These are phyloP conservation scores for Micromonas commoda DNA, from an alignment of 139 green algal species.

Conservation along the genomic window DNA sequence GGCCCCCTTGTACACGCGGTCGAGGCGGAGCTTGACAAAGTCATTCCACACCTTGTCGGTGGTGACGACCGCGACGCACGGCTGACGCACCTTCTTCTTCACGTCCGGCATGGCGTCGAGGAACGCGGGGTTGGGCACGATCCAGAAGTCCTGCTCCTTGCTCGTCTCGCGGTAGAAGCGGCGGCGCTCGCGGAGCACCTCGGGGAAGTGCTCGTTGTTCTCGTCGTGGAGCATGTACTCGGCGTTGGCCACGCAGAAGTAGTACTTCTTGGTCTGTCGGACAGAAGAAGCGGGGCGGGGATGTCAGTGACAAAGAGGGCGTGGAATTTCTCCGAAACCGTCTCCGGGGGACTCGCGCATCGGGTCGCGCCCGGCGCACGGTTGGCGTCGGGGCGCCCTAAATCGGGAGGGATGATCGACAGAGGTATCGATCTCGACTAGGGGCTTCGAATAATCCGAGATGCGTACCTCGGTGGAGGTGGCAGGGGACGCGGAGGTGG, in stretches of 20 bases:
- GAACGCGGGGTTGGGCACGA: slow-evolving; percentile 32
- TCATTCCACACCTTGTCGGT: slow-evolving; percentile 29
- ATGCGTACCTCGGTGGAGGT: no score
- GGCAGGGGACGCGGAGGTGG: no score
- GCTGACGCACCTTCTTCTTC: slow-evolving; percentile 11
- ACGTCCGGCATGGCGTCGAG: slow-evolving; percentile 26
- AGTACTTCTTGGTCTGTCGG: slow-evolving; percentile 3
- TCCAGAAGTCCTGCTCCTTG: slow-evolving; percentile 28
- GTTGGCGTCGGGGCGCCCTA: no score
- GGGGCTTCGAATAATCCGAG: no score
- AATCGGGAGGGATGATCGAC: no score
- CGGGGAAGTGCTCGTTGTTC: slow-evolving; percentile 33
- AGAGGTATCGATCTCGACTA: no score
- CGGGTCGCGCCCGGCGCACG: no score
- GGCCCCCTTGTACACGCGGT: slow-evolving; percentile 23
- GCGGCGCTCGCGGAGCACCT: slow-evolving; percentile 25
- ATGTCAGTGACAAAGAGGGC: no score
- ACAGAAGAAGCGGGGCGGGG: background rate
- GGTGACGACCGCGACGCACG: slow-evolving; percentile 28
- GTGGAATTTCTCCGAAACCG: no score
- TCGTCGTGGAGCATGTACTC: slow-evolving; percentile 35
- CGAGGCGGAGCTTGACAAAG: slow-evolving; percentile 34
- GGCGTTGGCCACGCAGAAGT: slow-evolving; percentile 36
- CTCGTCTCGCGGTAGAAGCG: slow-evolving; percentile 28
- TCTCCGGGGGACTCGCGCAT: no score